Evolutionary conservation across 2,329 filamentous ascomycete genomes (phyloP).

Genomic region (Pseudocercospora vitis): DNA sequence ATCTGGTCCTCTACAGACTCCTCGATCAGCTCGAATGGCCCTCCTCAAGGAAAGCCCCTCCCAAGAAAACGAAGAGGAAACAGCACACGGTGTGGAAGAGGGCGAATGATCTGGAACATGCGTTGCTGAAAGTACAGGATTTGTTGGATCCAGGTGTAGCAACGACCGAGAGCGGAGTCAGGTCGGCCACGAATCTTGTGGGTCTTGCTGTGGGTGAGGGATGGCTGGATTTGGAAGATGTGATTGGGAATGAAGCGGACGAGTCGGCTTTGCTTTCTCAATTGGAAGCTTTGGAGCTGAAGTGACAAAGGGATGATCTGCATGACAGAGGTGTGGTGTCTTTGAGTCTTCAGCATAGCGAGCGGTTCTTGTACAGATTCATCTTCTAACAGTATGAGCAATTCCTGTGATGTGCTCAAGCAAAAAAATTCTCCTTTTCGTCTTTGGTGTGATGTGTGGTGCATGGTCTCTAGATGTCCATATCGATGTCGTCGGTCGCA

Average conservation of each 20-base stretch:
- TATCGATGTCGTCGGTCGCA: slow-evolving; percentile 34
- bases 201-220: slow-evolving; percentile 36
- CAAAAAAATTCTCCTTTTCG: not conserved
- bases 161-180: slow-evolving; percentile 27
- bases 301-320: not conserved
- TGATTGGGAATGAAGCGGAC: slow-evolving; percentile 32
- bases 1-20: slow-evolving; percentile 60
- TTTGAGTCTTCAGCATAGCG: not conserved
- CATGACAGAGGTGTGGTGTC: slow-evolving; percentile 9
- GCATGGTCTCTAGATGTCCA: slow-evolving; percentile 30
- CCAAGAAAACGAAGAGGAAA: slow-evolving; percentile 24
- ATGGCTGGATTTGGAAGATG: slow-evolving; percentile 40
- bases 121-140: slow-evolving; percentile 40
- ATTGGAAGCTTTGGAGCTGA: slow-evolving; percentile 20
- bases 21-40: slow-evolving; percentile 45
- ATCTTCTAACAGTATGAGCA: too few relatives aligned
- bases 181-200: slow-evolving; percentile 35
- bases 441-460: too few relatives aligned
- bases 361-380: slow-evolving; percentile 7
- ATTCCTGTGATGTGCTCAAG: not conserved
- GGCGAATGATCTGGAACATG: slow-evolving; percentile 38
- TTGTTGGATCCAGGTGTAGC: slow-evolving; percentile 42
- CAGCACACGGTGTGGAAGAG: slow-evolving; percentile 16
- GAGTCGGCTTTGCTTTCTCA: slow-evolving; percentile 20
- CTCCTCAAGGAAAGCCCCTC: slow-evolving; percentile 20